phyloP scores from a whole-genome alignment of 345 rosid genomes.

The Salix udensis region DNA sequence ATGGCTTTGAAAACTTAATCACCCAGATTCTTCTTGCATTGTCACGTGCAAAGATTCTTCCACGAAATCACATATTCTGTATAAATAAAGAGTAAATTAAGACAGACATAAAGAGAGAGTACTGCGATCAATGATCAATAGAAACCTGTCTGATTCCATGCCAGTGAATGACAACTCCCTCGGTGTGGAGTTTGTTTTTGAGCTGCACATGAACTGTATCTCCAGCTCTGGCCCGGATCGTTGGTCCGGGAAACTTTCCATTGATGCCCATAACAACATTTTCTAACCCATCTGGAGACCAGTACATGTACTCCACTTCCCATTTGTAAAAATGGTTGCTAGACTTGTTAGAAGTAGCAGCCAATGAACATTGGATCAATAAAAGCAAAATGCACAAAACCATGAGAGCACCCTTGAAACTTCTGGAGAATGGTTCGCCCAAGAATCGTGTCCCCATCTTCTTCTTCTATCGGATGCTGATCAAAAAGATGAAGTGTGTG shows the following conservation, averaged over 20 bases:
- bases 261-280: constrained; percentile 64
- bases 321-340: constrained; percentile 25
- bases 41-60: neutral
- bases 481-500: neutral
- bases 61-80: neutral
- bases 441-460: neutral
- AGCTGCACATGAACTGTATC: constrained; percentile 57
- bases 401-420: neutral
- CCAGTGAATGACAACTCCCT: constrained; percentile 90
- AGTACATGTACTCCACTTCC: constrained; percentile 57
- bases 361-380: neutral
- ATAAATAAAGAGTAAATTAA: too few relatives aligned
- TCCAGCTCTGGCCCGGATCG: constrained; percentile 55
- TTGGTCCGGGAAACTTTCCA: constrained; percentile 86
- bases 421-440: neutral
- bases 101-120: neutral
- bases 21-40: too few relatives aligned
- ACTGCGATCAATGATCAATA: neutral
- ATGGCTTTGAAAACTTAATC: too few relatives aligned
- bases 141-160: constrained; percentile 86
- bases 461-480: neutral
- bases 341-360: neutral
- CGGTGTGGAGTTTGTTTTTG: constrained; percentile 62
- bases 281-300: constrained; percentile 75
- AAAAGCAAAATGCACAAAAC: neutral